Evolutionary conservation across 768 basidiomycete genomes (phyloP), one percentile per base, ranked within the genome.

Genomic region (Antrodiella citrinella): DNA sequence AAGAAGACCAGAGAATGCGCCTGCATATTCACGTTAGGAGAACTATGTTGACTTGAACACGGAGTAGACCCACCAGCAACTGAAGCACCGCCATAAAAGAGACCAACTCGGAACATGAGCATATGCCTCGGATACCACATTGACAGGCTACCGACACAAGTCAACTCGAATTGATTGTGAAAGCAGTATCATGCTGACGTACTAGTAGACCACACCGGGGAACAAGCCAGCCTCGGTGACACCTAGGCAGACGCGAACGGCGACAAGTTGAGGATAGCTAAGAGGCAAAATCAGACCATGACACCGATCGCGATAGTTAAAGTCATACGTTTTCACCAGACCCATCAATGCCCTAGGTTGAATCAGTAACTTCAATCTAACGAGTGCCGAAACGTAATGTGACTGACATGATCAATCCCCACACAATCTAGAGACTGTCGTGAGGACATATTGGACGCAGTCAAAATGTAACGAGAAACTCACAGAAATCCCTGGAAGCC

Each of bases 121-220:
- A 60, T 62, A 50, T 63, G 62, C n/a, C 62, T 51, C 1, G 60
- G 60, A 26, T 63, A 63, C 60, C 62, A 62, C 3, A 63, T 52
- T 5, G 60, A 54, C 25, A 63, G 50, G 47, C 62, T 63, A 44
- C 11, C 21, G 12, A 24, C 10, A 40, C 46, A 40, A 46, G 15
- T 30, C 23, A 38, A 22, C 11, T 11, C 15, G 1, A n/a, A 4
- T n/a, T n/a, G 15, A 35, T 35, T 35, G 7, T 35, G 20, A 5
- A n/a, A 25, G 4, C 4, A 21, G 21, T 5, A 41, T 4, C 24
- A 30, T 4, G 62, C 74, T 2, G 43, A 53, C 54, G 42, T 49
- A 84, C 84, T 84, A 87, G 67, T 84, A 89, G 0, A 77, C 75
- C 9, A 86, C 81, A 21, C 84, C 84, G 10, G 86, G 84, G 62